Conservation (phyloP, 1,284 basidiomycete species). For the Chalciporus sp. region DNA sequence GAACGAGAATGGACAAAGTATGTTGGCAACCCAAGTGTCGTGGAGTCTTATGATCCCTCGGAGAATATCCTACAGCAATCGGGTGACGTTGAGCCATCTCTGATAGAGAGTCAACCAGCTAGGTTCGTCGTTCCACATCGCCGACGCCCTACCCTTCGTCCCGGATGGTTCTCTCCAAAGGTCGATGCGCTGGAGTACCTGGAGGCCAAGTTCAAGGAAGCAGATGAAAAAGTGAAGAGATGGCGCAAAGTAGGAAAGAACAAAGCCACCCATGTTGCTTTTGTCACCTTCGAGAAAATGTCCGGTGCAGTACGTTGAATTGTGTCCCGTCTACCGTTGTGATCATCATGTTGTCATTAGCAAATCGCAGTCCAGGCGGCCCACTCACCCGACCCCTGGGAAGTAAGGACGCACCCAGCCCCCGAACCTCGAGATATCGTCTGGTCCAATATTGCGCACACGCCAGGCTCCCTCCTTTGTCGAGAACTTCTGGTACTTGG, state of each 20-base stretch:
- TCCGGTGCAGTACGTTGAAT: slow-evolving; percentile 72
- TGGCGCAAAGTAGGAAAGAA: slow-evolving; percentile 70
- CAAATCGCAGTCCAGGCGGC: slow-evolving; percentile 92
- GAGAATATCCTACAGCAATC: slow-evolving; percentile 45
- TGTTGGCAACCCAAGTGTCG: slow-evolving; percentile 88
- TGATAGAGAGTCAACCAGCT: slow-evolving; percentile 50
- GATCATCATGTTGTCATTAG: slow-evolving; percentile 38
- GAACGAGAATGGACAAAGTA: slow-evolving; percentile 89
- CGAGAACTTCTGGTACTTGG: slow-evolving; percentile 73
- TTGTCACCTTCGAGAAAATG: slow-evolving; percentile 97
- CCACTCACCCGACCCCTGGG: slow-evolving; percentile 70
- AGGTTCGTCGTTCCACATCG: slow-evolving; percentile 75
- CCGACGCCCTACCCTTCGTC: slow-evolving; percentile 68
- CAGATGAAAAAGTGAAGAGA: slow-evolving; percentile 79
- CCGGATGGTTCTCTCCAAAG: slow-evolving; percentile 66
- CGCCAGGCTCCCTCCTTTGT: slow-evolving; percentile 55
- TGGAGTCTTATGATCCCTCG: slow-evolving; percentile 73
- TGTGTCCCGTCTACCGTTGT: background rate
- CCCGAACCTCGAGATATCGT: slow-evolving; percentile 96
- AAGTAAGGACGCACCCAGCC: slow-evolving; percentile 73
- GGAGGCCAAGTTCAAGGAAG: slow-evolving; percentile 73
- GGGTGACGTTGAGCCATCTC: slow-evolving; percentile 50
- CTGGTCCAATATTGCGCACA: slow-evolving; percentile 86
- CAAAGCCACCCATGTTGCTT: slow-evolving; percentile 81
- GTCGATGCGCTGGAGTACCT: slow-evolving; percentile 88